Percentiles rank a stretch among this genome's conserved stretches.
phyloP scores from a whole-genome alignment of 2,329 filamentous ascomycete genomes.

The Seiridium unicorne region DNA sequence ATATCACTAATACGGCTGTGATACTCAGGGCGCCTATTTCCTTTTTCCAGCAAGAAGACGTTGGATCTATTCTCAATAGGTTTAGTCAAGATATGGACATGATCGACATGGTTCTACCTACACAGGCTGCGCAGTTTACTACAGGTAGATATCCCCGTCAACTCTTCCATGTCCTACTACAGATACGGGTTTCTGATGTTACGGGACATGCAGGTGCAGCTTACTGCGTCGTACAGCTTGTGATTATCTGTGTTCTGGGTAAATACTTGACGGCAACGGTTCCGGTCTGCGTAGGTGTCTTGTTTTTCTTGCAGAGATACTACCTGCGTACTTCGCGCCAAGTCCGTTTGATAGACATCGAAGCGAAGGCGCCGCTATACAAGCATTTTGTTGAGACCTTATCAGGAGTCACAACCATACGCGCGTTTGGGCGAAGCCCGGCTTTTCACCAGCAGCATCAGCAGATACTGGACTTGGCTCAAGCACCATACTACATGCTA shows the following conservation, averaged over 20 bases:
- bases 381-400: conserved; percentile 23
- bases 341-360: conserved; percentile 29
- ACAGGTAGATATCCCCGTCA: background rate
- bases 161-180: background rate
- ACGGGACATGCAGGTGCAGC: background rate
- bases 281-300: conserved; percentile 17
- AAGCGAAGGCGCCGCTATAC: conserved; percentile 30
- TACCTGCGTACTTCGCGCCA: conserved; percentile 32
- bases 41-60: conserved; percentile 1
- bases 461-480: conserved; percentile 16
- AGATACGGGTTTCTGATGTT: background rate
- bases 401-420: conserved; percentile 15
- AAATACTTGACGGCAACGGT: conserved; percentile 23
- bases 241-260: conserved; percentile 3
- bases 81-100: conserved; percentile 9
- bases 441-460: background rate
- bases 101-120: conserved; percentile 2
- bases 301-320: conserved; percentile 27
- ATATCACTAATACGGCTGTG: background rate
- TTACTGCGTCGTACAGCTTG: background rate
- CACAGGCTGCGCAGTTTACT: background rate
- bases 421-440: conserved; percentile 16
- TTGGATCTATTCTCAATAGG: background rate
- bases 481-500: conserved; percentile 31
- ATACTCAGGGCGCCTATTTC: background rate